Evolutionary conservation across 129 eudicot genomes (phyloP).

Genomic region (Artemisia annua): DNA sequence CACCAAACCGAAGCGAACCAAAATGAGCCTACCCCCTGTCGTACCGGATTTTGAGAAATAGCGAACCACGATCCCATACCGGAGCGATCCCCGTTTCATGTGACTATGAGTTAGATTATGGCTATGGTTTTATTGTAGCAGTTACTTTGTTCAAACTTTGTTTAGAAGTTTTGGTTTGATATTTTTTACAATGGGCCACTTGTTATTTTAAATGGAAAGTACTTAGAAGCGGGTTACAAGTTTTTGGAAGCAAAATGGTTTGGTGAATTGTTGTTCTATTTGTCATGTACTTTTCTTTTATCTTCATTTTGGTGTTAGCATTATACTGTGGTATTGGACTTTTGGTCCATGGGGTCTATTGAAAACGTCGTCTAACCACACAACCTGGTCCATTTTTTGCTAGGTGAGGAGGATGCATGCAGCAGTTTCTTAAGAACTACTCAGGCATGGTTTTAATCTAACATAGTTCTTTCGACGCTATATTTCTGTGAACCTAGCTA

Average conservation of each 20-base stretch:
- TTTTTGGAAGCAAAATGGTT: not conserved
- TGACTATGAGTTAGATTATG: slow-evolving; percentile 1
- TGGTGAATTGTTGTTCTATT: not conserved
- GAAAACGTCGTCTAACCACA: too few species aligned
- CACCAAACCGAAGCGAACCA: too few species aligned
- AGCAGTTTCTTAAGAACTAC: not conserved
- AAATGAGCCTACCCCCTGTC: too few species aligned
- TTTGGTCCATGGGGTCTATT: not conserved
- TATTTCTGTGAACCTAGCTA: too few species aligned
- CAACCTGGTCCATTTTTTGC: too few species aligned
- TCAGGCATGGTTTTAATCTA: too few species aligned
- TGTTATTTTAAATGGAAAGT: not conserved
- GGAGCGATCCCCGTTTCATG: too few species aligned
- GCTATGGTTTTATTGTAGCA: slow-evolving; percentile 23
- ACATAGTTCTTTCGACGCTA: too few species aligned
- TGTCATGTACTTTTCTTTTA: not conserved
- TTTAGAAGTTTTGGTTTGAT: slow-evolving; percentile 12
- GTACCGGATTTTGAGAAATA: too few species aligned
- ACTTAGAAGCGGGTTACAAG: not conserved
- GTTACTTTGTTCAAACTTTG: not conserved
- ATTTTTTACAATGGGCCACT: slow-evolving; percentile 3
- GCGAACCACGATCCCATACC: too few species aligned
- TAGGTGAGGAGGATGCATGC: not conserved
- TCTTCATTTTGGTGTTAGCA: not conserved
- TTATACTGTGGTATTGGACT: not conserved